Percentiles rank a stretch among this genome's conserved stretches.
phyloP scores from a whole-genome alignment of 2,329 filamentous ascomycete species.

The Microcera coccophila region DNA sequence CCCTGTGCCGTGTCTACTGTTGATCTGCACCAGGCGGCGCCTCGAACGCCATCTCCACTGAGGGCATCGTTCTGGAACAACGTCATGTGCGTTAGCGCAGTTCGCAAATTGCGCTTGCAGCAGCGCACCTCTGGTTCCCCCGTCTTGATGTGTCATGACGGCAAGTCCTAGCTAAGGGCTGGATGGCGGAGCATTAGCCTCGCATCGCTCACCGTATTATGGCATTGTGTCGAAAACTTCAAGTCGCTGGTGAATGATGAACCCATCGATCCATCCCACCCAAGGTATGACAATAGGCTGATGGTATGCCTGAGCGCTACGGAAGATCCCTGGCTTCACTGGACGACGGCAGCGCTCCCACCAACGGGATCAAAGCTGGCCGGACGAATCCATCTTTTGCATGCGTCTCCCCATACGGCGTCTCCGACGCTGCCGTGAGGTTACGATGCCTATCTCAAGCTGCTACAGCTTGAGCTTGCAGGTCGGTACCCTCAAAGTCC shows the following conservation, averaged over 20 bases:
- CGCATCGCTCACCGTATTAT: background rate
- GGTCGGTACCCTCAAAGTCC: too few species aligned
- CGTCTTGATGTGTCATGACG: conserved; percentile 25
- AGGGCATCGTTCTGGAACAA: conserved; percentile 15
- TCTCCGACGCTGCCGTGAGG: conserved; percentile 5
- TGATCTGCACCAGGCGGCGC: background rate
- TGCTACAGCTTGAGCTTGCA: too few species aligned
- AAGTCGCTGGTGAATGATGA: too few species aligned
- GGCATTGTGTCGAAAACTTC: too few species aligned
- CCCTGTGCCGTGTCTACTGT: background rate
- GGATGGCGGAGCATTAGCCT: too few species aligned
- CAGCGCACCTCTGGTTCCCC: conserved; percentile 14
- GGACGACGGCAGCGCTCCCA: conserved; percentile 4
- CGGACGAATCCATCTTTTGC: conserved; percentile 3
- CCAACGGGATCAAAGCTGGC: too few species aligned
- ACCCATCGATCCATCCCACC: too few species aligned
- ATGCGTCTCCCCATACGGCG: conserved; percentile 8
- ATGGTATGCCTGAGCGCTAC: too few species aligned
- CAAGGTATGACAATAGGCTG: too few species aligned
- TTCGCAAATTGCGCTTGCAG: conserved; percentile 8
- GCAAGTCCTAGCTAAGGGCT: too few species aligned
- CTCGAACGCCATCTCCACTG: background rate
- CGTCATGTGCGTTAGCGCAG: conserved; percentile 14
- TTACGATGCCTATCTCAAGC: too few species aligned
- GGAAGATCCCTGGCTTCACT: background rate